Percentiles rank a stretch among this genome's conserved stretches.
These are phyloP conservation scores for Cutaneotrichosporon dermatis DNA, from an alignment of 1,284 basidiomycete genomes.

Conservation along the genomic window DNA sequence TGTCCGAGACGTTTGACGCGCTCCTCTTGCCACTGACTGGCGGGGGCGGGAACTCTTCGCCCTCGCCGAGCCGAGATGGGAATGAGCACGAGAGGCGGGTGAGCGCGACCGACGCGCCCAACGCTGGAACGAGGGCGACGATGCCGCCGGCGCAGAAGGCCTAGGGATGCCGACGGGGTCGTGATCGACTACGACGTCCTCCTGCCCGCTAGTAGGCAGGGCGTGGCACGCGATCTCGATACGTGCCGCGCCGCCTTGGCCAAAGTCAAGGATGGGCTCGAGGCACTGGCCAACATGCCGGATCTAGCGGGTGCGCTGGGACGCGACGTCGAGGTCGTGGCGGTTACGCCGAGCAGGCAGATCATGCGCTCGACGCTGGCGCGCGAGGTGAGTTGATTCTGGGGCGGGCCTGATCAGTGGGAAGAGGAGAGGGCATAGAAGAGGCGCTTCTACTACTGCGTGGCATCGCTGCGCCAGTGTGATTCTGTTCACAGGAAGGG, in stretches of 20 bases:
- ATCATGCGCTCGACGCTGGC: conserved; percentile 37
- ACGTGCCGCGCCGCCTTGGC: conserved; percentile 27
- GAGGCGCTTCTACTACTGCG: too few relatives aligned
- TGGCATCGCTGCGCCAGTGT: too few relatives aligned
- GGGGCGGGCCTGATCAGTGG: too few relatives aligned
- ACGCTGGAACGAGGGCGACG: neutral
- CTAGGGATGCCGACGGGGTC: neutral
- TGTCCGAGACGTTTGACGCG: conserved; percentile 40
- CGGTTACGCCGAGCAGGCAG: conserved; percentile 40
- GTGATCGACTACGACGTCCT: conserved; percentile 43
- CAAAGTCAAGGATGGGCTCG: conserved; percentile 26
- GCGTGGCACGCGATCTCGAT: conserved; percentile 26
- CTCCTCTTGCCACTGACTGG: conserved; percentile 23
- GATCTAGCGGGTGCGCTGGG: conserved; percentile 25
- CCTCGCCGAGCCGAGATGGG: too few relatives aligned
- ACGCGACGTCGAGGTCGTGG: conserved; percentile 29
- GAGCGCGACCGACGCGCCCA: too few relatives aligned
- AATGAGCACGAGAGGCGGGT: too few relatives aligned
- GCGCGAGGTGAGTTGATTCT: conserved; percentile 33
- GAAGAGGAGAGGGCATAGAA: too few relatives aligned
- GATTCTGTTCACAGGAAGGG: too few relatives aligned
- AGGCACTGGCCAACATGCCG: conserved; percentile 17
- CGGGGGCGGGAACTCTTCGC: too few relatives aligned
- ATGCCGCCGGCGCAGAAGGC: neutral
- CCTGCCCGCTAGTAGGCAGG: conserved; percentile 23